Base-by-base conservation (phyloP, 2,329 filamentous ascomycete species). In the Colletotrichum gloeosporioides region DNA sequence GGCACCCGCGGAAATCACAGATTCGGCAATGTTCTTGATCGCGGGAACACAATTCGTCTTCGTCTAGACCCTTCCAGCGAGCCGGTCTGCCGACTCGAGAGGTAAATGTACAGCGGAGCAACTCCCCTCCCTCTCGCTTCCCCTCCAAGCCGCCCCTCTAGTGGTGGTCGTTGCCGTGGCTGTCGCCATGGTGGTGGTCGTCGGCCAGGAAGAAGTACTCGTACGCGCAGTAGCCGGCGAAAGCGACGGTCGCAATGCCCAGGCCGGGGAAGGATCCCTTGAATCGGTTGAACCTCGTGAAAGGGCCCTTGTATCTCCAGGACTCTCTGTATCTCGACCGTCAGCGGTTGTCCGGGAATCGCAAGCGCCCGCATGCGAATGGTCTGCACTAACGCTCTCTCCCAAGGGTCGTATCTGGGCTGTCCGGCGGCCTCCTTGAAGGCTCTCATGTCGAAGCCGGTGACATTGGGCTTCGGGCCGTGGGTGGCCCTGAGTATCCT, bases 291-390 rank as follows among this genome's bases (percentile, higher is more conserved):
- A 90, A 94, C 81, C 96, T 92, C 79, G 93, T 94, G 89, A 98
- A 99, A 71, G 92, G 93, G 78, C 96, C 97, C 44, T 91, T 93
- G 89, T 98, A 98, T 86, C 97, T 92, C 97, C 97, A 99, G 83
- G 95, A 91, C 89, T 99, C 97, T 83, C 97, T 99, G 84, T 79
- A 44, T 62, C 16, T 49, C 72, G 22, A 55, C 57, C 66, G 62
- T 79, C 62, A 78, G 78, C 55, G 63, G 44, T 29, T 62, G 34
- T 59, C 76, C 29, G 44, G 16, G 49, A 4, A 22, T 53, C 22
- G 22, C 25, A 13, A 22, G 15, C 29, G 6, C 5, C n/a, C 16
- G 27, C 16, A 13, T 18, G 12, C 18, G n/a, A n/a, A 27, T 32
- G 15, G 16, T 13, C 1, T 75, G 22, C 44, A 91, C 91, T 85